phyloP scores from a whole-genome alignment of 306 rosid genomes.

The Citrullus colocynthis region DNA sequence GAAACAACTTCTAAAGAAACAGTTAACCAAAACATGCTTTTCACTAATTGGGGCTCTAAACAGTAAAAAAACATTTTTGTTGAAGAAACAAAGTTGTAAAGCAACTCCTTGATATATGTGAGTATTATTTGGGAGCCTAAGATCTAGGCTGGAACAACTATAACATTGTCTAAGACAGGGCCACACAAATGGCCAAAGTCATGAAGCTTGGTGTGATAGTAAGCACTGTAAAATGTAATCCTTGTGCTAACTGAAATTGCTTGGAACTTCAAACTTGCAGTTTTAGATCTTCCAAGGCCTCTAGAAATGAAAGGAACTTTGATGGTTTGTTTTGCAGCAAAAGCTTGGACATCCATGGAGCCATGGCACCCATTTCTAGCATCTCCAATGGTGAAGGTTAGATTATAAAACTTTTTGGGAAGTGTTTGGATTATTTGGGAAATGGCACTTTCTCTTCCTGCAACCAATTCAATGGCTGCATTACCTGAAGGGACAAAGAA shows the following conservation, averaged over 20 bases:
- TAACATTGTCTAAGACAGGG: conserved; percentile 36
- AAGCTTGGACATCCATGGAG: conserved; percentile 33
- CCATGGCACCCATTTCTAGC: conserved; percentile 44
- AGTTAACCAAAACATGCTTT: background rate
- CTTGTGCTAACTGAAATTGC: conserved; percentile 18
- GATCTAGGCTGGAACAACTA: conserved; percentile 20
- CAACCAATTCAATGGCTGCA: conserved; percentile 32
- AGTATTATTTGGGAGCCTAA: background rate
- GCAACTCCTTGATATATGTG: background rate
- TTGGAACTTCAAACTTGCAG: conserved; percentile 29
- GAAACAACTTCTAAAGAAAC: background rate
- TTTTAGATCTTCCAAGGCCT: conserved; percentile 30
- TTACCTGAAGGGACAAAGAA: conserved; percentile 33
- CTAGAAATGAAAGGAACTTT: conserved; percentile 18
- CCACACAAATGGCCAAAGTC: conserved; percentile 39
- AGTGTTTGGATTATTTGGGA: conserved; percentile 41
- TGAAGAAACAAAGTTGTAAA: background rate
- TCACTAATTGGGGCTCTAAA: background rate
- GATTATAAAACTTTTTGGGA: conserved; percentile 26
- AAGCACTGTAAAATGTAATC: conserved; percentile 32
- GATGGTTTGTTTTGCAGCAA: conserved; percentile 25
- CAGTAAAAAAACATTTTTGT: background rate
- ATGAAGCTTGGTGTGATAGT: conserved; percentile 28
- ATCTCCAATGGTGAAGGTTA: conserved; percentile 41
- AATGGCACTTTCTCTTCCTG: conserved; percentile 39